These are phyloP conservation scores for Rhizopogon vinicolor DNA, from an alignment of 768 basidiomycete genomes.

Conservation along the genomic window DNA sequence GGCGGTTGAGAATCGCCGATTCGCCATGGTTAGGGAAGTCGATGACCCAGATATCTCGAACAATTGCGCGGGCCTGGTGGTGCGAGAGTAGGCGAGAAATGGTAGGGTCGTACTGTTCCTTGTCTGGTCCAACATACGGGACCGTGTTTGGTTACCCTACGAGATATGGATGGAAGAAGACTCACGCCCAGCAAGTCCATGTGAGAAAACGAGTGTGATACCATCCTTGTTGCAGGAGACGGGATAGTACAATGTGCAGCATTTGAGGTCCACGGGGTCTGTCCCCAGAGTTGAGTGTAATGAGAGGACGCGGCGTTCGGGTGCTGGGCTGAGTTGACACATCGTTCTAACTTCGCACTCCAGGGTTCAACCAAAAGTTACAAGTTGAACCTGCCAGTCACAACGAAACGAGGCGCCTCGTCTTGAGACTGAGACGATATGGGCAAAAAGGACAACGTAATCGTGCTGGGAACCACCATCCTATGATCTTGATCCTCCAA, in stretches of 20 bases:
- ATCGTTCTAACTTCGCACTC: background rate
- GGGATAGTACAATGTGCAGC: conserved; percentile 21
- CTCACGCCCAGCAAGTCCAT: conserved; percentile 24
- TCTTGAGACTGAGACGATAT: no score
- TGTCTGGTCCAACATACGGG: conserved; percentile 10
- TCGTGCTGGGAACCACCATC: no score
- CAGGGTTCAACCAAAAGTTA: background rate
- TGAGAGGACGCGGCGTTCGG: conserved; percentile 16
- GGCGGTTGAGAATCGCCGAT: conserved; percentile 27
- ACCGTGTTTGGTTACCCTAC: background rate
- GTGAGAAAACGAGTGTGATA: conserved; percentile 21
- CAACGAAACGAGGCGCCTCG: no score
- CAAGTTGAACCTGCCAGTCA: no score
- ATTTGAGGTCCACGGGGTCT: conserved; percentile 9
- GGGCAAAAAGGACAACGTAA: no score
- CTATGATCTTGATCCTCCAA: no score
- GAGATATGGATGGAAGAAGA: background rate
- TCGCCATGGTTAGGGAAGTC: conserved; percentile 34
- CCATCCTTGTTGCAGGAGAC: conserved; percentile 13
- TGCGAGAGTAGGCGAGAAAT: conserved; percentile 15
- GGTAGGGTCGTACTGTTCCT: conserved; percentile 22
- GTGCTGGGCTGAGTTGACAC: background rate
- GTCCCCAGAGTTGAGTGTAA: conserved; percentile 13
- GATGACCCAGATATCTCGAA: conserved; percentile 30
- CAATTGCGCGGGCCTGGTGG: conserved; percentile 3